These are phyloP conservation scores for Sorghum bicolor DNA, from an alignment of 176 grass and related monocot genomes.

Conservation along the genomic window DNA sequence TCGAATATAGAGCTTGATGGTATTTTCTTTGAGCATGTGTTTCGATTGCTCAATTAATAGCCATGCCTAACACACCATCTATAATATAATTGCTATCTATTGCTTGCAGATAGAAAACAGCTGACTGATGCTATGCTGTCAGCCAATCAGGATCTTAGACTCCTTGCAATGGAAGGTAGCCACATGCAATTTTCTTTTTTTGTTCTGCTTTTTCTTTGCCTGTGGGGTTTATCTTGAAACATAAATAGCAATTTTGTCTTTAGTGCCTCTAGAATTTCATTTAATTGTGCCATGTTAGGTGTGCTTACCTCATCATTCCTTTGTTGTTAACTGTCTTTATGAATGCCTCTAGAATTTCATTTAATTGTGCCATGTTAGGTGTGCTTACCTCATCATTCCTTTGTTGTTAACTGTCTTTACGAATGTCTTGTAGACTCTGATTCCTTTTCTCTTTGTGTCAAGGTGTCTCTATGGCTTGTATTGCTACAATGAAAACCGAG, in stretches of 20 bases:
- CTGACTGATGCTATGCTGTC: constrained; percentile 54
- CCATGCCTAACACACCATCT: background rate
- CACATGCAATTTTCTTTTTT: background rate
- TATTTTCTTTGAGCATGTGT: constrained; percentile 35
- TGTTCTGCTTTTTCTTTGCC: background rate
- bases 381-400: background rate
- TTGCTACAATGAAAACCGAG: constrained; percentile 38
- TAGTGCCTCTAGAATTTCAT: background rate
- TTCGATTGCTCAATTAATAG: background rate
- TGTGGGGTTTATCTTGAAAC: background rate
- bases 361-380: constrained; percentile 4
- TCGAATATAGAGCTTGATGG: constrained; percentile 49
- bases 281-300: constrained; percentile 4
- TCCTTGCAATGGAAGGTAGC: constrained; percentile 68
- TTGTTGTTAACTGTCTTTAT: background rate
- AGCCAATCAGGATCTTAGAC: constrained; percentile 61
- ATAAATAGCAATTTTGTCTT: background rate
- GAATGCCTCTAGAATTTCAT: background rate
- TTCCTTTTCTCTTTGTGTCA: constrained; percentile 20
- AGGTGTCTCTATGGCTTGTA: constrained; percentile 60
- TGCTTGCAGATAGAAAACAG: constrained; percentile 52
- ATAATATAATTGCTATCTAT: constrained; percentile 24
- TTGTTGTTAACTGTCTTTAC: background rate
- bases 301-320: background rate
- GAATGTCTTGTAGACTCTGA: background rate